A percentile compares a stretch with the other conserved stretches of the same genome.
phyloP scores from a whole-genome alignment of 305 asterid genomes.

The Fraxinus nigra region DNA sequence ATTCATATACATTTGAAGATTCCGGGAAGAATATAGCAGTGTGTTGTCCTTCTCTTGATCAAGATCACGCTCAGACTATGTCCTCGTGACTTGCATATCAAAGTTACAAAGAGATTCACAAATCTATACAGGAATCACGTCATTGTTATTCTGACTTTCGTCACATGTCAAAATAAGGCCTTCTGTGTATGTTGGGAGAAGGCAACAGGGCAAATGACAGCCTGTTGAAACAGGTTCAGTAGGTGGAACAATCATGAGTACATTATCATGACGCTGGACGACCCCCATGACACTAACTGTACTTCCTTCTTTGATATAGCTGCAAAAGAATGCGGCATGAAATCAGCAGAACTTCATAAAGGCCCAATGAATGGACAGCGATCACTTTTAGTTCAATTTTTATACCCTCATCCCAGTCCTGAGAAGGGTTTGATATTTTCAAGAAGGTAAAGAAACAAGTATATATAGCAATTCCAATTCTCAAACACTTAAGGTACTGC shows the following conservation, averaged over 20 bases:
- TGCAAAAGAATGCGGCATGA: conserved; percentile 23
- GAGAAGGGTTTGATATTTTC: not conserved
- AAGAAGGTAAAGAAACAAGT: not conserved
- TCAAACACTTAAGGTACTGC: not conserved
- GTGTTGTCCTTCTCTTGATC: not conserved
- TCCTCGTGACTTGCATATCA: conserved; percentile 26
- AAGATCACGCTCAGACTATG: conserved; percentile 14
- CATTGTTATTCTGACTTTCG: conserved; percentile 47
- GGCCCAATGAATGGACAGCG: not conserved
- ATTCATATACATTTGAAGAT: not conserved
- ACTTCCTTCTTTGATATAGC: conserved; percentile 87
- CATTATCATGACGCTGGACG: conserved; percentile 70
- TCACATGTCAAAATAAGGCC: conserved; percentile 72
- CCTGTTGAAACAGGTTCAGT: conserved; percentile 75
- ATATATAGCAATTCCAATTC: not conserved
- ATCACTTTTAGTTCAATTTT: not conserved
- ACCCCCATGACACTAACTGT: conserved; percentile 82
- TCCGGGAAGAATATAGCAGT: not conserved
- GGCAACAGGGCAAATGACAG: conserved; percentile 75
- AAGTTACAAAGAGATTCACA: not conserved
- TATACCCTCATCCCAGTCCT: not conserved
- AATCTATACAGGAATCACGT: conserved; percentile 76
- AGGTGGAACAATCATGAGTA: conserved; percentile 92
- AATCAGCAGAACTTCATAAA: not conserved
- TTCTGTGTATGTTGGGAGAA: conserved; percentile 73